Conservation (phyloP, 2,329 filamentous ascomycete genomes). For the Fusarium hainanense region DNA sequence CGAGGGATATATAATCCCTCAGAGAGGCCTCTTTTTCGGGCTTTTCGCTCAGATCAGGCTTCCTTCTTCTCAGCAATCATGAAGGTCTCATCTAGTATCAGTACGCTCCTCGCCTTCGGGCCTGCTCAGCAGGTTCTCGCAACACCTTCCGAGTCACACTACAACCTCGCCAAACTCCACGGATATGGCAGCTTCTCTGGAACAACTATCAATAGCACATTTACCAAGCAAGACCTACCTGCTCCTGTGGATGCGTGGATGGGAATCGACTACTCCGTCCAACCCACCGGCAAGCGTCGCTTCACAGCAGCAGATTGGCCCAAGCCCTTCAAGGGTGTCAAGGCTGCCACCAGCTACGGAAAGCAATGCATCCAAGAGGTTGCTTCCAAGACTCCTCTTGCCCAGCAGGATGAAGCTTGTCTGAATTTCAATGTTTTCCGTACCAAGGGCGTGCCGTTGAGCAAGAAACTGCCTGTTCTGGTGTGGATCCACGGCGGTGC, state of each 20-base stretch:
- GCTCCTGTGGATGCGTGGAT: conserved; percentile 59
- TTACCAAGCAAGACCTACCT: conserved; percentile 21
- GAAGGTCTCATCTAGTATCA: conserved; percentile 28
- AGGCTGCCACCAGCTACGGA: conserved; percentile 53
- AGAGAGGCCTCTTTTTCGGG: fast-evolving
- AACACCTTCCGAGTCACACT: background rate
- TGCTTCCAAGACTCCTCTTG: conserved; percentile 14
- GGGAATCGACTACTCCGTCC: conserved; percentile 58
- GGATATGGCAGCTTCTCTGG: conserved; percentile 40
- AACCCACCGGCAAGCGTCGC: conserved; percentile 54
- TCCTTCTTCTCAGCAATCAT: background rate
- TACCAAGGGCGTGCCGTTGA: conserved; percentile 48
- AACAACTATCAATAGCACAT: conserved; percentile 31
- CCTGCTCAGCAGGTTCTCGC: conserved; percentile 14
- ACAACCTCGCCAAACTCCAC: conserved; percentile 24
- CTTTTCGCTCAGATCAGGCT: background rate
- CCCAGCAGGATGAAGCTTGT: conserved; percentile 50
- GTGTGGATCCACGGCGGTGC: conserved; percentile 56
- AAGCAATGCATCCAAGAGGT: conserved; percentile 57
- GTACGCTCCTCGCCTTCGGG: conserved; percentile 24
- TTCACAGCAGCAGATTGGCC: conserved; percentile 57
- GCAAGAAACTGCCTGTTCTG: conserved; percentile 52
- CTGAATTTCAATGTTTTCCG: conserved; percentile 56
- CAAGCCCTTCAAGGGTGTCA: conserved; percentile 53
- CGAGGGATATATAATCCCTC: background rate